Conservation (phyloP, 495 filamentous ascomycete genomes). For the Lasiosphaeria hispida region DNA sequence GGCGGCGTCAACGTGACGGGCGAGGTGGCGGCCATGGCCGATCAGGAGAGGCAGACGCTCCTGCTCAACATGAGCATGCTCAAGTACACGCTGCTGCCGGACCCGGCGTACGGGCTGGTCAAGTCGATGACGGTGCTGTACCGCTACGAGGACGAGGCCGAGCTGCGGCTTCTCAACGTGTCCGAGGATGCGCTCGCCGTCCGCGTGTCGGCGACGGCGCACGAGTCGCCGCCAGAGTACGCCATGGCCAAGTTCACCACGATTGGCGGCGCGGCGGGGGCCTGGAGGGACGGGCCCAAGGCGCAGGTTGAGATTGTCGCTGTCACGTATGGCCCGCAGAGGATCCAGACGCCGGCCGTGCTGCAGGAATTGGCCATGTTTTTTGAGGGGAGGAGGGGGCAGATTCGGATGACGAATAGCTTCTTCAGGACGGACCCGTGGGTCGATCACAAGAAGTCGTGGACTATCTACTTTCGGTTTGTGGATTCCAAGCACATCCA, state of each 20-base stretch:
- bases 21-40: constrained; percentile 17
- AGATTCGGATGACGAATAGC: constrained; percentile 27
- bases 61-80: constrained; percentile 24
- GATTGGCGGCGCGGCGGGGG: constrained; percentile 15
- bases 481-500: constrained; percentile 23
- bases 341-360: constrained; percentile 23
- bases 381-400: constrained; percentile 24
- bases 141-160: constrained; percentile 19
- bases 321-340: constrained; percentile 22
- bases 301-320: constrained; percentile 26
- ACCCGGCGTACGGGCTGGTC: constrained; percentile 17
- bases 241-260: not conserved
- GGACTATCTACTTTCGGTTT: constrained; percentile 29
- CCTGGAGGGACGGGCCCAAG: not conserved
- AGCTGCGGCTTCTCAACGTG: constrained; percentile 10
- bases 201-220: not conserved
- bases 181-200: constrained; percentile 10
- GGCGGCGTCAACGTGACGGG: constrained; percentile 28
- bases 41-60: constrained; percentile 10
- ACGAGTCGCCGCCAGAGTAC: not conserved
- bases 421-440: constrained; percentile 28
- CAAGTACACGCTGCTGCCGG: constrained; percentile 18
- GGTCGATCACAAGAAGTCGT: constrained; percentile 24
- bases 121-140: constrained; percentile 26
- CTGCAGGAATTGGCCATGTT: constrained; percentile 20